phyloP scores from a whole-genome alignment of 2,329 filamentous ascomycete genomes.

The Alternaria sp. region DNA sequence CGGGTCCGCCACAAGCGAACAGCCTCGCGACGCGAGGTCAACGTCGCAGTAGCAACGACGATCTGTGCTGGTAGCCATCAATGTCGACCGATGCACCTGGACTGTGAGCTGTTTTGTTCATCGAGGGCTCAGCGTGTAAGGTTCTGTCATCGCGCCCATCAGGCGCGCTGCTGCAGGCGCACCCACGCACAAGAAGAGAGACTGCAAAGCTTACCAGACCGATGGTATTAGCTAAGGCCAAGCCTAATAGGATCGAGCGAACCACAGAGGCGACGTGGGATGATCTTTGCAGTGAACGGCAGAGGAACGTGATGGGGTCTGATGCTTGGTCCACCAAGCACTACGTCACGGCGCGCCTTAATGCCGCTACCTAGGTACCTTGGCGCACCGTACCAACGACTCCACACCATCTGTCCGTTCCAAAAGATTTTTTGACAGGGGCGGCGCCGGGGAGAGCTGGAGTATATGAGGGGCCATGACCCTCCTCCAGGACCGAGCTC shows the following conservation, averaged over 20 bases:
- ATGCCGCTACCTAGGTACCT: slow-evolving; percentile 12
- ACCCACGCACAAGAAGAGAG: background rate
- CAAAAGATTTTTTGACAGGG: slow-evolving; percentile 9
- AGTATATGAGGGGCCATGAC: slow-evolving; percentile 5
- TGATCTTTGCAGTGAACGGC: slow-evolving; percentile 18
- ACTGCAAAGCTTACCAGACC: background rate
- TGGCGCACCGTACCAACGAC: slow-evolving; percentile 8
- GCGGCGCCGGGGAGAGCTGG: background rate
- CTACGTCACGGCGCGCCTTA: slow-evolving; percentile 22
- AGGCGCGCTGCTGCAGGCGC: background rate
- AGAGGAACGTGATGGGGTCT: slow-evolving; percentile 2
- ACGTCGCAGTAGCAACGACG: background rate
- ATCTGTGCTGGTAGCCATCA: background rate
- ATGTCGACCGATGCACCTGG: background rate
- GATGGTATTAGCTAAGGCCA: background rate
- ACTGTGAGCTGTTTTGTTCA: background rate
- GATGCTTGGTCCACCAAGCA: slow-evolving; percentile 7
- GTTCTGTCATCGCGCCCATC: slow-evolving; percentile 1
- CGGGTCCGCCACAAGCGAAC: slow-evolving; percentile 1
- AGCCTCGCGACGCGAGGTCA: background rate
- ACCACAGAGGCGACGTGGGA: slow-evolving; percentile 11
- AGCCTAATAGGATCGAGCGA: slow-evolving; percentile 5
- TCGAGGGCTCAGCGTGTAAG: background rate
- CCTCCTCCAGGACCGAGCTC: background rate
- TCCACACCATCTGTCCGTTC: slow-evolving; percentile 9